phyloP scores from a whole-genome alignment of 306 rosid genomes.

The Gastrolobium villosum region DNA sequence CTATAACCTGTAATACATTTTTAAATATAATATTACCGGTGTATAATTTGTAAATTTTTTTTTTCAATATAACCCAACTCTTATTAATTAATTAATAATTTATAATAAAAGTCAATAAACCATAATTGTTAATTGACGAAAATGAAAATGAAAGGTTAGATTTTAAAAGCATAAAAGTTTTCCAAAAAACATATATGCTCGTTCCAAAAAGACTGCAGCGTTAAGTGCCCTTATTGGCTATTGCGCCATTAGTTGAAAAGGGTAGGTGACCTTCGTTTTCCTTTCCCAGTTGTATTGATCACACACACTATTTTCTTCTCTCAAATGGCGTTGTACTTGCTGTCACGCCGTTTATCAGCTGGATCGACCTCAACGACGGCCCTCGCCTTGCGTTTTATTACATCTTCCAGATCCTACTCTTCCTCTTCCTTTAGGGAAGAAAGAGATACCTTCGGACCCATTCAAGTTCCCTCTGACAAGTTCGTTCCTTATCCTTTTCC shows the following conservation, averaged over 20 bases:
- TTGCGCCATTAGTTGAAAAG: not conserved
- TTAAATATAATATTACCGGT: too few relatives aligned
- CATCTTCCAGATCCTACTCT: conserved; percentile 65
- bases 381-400: conserved; percentile 55
- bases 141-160: too few relatives aligned
- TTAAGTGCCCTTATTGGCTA: conserved; percentile 45
- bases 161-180: too few relatives aligned
- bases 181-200: too few relatives aligned
- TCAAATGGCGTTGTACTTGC: conserved; percentile 62
- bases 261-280: too few relatives aligned
- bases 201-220: conserved; percentile 31
- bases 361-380: conserved; percentile 58
- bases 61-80: too few relatives aligned
- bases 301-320: not conserved
- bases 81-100: too few relatives aligned
- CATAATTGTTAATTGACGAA: too few relatives aligned
- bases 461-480: conserved; percentile 94
- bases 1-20: too few relatives aligned
- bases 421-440: conserved; percentile 87
- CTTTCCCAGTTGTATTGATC: not conserved
- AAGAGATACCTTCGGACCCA: conserved; percentile 94
- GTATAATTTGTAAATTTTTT: too few relatives aligned
- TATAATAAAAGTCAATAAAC: too few relatives aligned
- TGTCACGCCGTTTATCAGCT: conserved; percentile 68
- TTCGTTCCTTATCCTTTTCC: conserved; percentile 43